These are phyloP conservation scores for Mortierella sp. DNA, from an alignment of 371 early-diverging fungal species.

Conservation along the genomic window DNA sequence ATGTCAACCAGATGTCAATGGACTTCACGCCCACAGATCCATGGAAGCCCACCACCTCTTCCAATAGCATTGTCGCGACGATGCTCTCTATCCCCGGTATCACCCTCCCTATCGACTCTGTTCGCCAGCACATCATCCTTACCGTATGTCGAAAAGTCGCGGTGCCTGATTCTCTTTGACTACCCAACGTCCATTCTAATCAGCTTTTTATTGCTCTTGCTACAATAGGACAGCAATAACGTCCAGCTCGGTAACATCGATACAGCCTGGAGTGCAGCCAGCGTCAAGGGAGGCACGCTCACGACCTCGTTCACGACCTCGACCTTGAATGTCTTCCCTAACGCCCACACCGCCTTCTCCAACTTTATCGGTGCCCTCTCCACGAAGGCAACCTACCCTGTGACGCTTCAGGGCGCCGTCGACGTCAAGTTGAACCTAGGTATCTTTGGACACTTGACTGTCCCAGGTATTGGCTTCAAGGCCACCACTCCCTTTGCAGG, in stretches of 20 bases:
- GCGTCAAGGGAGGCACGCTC: slow-evolving; percentile 22
- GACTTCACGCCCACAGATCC: slow-evolving; percentile 43
- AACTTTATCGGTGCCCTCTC: slow-evolving; percentile 31
- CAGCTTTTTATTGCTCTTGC: background rate
- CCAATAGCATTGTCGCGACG: slow-evolving; percentile 40
- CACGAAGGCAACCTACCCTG: slow-evolving; percentile 18
- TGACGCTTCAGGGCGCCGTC: slow-evolving; percentile 40
- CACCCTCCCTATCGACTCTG: slow-evolving; percentile 36
- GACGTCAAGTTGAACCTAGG: slow-evolving; percentile 49
- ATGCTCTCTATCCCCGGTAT: slow-evolving; percentile 54
- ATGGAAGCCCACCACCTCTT: slow-evolving; percentile 35
- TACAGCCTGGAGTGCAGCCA: slow-evolving; percentile 35
- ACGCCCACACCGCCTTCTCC: slow-evolving; percentile 29
- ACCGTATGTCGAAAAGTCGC: slow-evolving; percentile 9
- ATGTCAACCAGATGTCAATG: slow-evolving; percentile 50
- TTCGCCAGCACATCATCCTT: slow-evolving; percentile 39
- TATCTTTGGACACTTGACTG: slow-evolving; percentile 32
- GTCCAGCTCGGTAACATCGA: slow-evolving; percentile 39
- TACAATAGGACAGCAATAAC: slow-evolving; percentile 25
- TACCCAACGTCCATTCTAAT: background rate
- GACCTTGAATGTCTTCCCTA: slow-evolving; percentile 36
- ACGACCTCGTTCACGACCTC: slow-evolving; percentile 37
- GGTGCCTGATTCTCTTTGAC: background rate
- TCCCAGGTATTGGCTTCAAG: slow-evolving; percentile 46
- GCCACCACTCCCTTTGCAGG: slow-evolving; percentile 25